phyloP scores from a whole-genome alignment of 139 green algal genomes.

The Haematococcus lacustris region DNA sequence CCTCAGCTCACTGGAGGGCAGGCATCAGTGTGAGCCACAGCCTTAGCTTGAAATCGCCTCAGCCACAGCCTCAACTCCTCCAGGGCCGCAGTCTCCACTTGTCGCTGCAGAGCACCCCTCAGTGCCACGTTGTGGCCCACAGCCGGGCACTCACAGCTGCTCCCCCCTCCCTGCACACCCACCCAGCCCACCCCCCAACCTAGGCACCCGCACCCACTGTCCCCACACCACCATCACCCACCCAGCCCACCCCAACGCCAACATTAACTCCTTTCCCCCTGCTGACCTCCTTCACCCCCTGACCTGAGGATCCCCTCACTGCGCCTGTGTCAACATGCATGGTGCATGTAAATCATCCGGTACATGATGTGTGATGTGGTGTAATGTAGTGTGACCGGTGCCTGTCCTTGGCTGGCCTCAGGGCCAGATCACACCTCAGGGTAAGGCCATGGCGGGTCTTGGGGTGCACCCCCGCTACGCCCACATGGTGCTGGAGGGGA shows the following conservation, averaged over 20 bases:
- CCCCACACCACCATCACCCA: too few relatives aligned
- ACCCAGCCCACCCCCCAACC: too few relatives aligned
- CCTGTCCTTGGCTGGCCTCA: not conserved
- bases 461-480: constrained; percentile 34
- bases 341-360: not conserved
- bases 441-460: constrained; percentile 17
- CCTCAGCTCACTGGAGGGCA: too few relatives aligned
- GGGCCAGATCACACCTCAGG: not conserved
- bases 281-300: too few relatives aligned
- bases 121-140: not conserved
- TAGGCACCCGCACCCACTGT: too few relatives aligned
- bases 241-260: not conserved
- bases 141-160: too few relatives aligned
- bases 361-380: not conserved
- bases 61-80: not conserved
- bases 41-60: not conserved
- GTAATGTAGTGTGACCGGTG: not conserved
- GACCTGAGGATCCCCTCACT: too few relatives aligned
- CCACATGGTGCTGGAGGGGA: constrained; percentile 30
- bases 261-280: too few relatives aligned
- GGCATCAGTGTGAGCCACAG: too few relatives aligned
- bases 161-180: too few relatives aligned
- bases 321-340: not conserved
- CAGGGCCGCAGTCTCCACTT: not conserved
- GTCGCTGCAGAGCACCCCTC: not conserved